These are phyloP conservation scores for Conidiobolus incongruus DNA, from an alignment of 371 early-diverging fungal genomes.

Conservation along the genomic window DNA sequence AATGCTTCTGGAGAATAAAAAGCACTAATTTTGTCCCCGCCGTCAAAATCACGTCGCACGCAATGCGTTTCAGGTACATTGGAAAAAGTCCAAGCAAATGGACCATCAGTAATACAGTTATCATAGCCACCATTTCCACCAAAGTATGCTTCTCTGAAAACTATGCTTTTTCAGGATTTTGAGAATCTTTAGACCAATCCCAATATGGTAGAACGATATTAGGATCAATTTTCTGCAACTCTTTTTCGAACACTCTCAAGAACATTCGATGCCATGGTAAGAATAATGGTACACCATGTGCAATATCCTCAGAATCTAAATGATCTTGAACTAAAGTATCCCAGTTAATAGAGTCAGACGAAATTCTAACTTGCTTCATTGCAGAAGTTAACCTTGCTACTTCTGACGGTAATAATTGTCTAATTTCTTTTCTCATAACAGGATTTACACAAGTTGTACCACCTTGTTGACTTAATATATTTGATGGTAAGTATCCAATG, in stretches of 20 bases:
- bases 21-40: slow-evolving; percentile 9
- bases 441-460: too few relatives aligned
- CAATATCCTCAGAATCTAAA: not conserved
- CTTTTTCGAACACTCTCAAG: slow-evolving; percentile 11
- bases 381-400: too few relatives aligned
- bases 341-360: too few relatives aligned
- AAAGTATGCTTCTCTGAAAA: slow-evolving; percentile 5
- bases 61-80: slow-evolving; percentile 8
- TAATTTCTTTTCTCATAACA: too few relatives aligned
- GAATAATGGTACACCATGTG: slow-evolving; percentile 10
- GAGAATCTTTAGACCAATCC: slow-evolving; percentile 19
- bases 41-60: slow-evolving; percentile 7
- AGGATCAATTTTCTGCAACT: slow-evolving; percentile 12
- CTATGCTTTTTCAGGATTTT: slow-evolving; percentile 4
- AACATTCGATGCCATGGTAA: slow-evolving; percentile 19
- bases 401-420: too few relatives aligned
- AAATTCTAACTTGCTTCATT: too few relatives aligned
- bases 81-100: slow-evolving; percentile 2
- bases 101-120: slow-evolving; percentile 8
- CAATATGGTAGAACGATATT: slow-evolving; percentile 22
- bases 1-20: slow-evolving; percentile 10
- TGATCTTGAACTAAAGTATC: not conserved
- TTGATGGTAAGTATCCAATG: too few relatives aligned
- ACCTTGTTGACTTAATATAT: too few relatives aligned
- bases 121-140: slow-evolving; percentile 8